Conservation (phyloP, 257 asterid species). For the Sherardia arvensis region DNA sequence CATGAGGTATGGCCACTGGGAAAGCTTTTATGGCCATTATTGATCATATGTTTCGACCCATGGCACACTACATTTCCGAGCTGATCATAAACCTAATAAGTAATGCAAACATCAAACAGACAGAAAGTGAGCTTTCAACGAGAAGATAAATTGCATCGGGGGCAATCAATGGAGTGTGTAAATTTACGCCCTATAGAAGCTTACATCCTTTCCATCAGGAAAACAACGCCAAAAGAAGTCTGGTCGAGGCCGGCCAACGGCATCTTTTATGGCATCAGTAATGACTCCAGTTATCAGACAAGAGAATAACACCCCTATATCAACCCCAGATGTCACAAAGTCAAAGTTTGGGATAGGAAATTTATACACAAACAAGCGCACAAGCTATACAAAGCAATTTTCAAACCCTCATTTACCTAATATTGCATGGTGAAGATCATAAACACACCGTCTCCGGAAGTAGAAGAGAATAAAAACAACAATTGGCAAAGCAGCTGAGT, state of each 20-base stretch:
- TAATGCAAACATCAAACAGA: slow-evolving; percentile 9
- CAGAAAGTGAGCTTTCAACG: background rate
- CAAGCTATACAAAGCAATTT: background rate
- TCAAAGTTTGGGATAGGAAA: background rate
- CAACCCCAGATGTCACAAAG: slow-evolving; percentile 5
- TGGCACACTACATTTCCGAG: slow-evolving; percentile 79
- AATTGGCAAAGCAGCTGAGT: slow-evolving; percentile 53
- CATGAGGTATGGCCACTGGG: slow-evolving; percentile 94
- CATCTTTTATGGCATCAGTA: slow-evolving; percentile 60
- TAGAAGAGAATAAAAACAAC: slow-evolving; percentile 52
- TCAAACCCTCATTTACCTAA: slow-evolving; percentile 41
- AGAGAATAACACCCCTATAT: slow-evolving; percentile 57
- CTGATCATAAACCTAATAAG: slow-evolving; percentile 47
- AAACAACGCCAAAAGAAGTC: slow-evolving; percentile 94
- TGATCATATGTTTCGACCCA: slow-evolving; percentile 39
- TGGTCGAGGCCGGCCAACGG: slow-evolving; percentile 94
- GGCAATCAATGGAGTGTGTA: background rate
- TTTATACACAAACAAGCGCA: background rate
- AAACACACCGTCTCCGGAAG: slow-evolving; percentile 59
- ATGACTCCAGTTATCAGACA: slow-evolving; percentile 55
- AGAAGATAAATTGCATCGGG: background rate
- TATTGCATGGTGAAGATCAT: slow-evolving; percentile 78
- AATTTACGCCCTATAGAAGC: slow-evolving; percentile 18
- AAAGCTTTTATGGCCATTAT: slow-evolving; percentile 72
- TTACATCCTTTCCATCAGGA: slow-evolving; percentile 81